Conservation (phyloP, 768 basidiomycete species). For the Kondoa subrosea region DNA sequence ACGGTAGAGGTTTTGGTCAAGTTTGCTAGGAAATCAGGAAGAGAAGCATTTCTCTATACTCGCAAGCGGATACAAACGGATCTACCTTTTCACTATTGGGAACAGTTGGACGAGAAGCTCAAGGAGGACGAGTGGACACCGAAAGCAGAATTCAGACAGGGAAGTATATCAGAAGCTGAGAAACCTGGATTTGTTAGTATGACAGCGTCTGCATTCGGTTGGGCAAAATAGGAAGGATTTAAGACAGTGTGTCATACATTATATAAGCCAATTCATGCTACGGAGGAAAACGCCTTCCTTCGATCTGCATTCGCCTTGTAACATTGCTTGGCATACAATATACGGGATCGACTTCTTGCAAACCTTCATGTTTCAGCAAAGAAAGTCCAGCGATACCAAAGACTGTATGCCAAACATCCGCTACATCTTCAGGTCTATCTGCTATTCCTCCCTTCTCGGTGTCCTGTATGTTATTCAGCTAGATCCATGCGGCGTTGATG, state of each 20-base stretch:
- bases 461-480: constrained; percentile 42
- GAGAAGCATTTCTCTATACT: background rate
- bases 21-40: constrained; percentile 7
- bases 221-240: too few relatives aligned
- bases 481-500: background rate
- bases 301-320: constrained; percentile 9
- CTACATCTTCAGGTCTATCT: constrained; percentile 80
- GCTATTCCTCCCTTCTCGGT: constrained; percentile 79
- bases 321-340: constrained; percentile 82
- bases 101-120: too few relatives aligned
- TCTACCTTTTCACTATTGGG: too few relatives aligned
- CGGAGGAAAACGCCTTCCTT: background rate
- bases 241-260: too few relatives aligned
- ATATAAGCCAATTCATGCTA: too few relatives aligned
- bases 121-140: too few relatives aligned
- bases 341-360: constrained; percentile 77
- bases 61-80: background rate
- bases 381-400: constrained; percentile 88
- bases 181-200: too few relatives aligned
- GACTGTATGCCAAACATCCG: constrained; percentile 89
- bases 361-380: constrained; percentile 64
- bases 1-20: constrained; percentile 20
- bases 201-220: too few relatives aligned
- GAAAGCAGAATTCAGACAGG: too few relatives aligned
- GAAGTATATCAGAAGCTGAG: too few relatives aligned